Evolutionary conservation across 2,329 filamentous ascomycete genomes (phyloP).

Genomic region (Cladorrhinum sp.): DNA sequence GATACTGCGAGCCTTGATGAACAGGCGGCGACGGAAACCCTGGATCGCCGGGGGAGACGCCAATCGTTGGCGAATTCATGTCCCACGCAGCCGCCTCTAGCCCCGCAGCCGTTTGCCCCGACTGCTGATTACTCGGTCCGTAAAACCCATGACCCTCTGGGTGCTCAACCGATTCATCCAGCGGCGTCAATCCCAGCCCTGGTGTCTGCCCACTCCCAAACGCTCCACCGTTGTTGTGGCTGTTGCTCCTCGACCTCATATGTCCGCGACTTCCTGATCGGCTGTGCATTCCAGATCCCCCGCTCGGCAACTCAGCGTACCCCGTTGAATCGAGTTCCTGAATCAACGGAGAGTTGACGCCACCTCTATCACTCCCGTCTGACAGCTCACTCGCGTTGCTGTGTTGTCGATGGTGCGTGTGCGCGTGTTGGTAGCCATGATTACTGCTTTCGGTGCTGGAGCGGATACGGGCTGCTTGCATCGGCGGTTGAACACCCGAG

Average conservation of each 20-base stretch:
- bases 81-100: slow-evolving; percentile 19
- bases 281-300: slow-evolving; percentile 3
- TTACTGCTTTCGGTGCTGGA: slow-evolving; percentile 39
- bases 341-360: slow-evolving; percentile 28
- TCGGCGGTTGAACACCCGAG: slow-evolving; percentile 16
- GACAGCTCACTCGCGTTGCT: slow-evolving; percentile 45
- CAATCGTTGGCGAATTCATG: slow-evolving; percentile 13
- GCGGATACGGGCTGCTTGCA: slow-evolving; percentile 22
- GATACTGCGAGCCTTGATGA: not conserved
- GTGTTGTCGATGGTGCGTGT: slow-evolving; percentile 38
- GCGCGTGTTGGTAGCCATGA: slow-evolving; percentile 25
- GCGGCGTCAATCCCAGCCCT: slow-evolving; percentile 22
- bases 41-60: no score
- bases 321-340: slow-evolving; percentile 27
- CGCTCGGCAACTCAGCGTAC: slow-evolving; percentile 32
- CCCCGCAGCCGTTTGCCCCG: slow-evolving; percentile 41
- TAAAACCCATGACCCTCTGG: slow-evolving; percentile 45
- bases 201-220: slow-evolving; percentile 22
- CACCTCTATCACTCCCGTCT: slow-evolving; percentile 33
- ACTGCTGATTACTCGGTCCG: slow-evolving; percentile 39
- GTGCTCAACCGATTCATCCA: slow-evolving; percentile 39
- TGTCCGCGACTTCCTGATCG: slow-evolving; percentile 19
- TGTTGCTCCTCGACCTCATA: slow-evolving; percentile 31
- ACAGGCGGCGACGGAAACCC: not conserved
- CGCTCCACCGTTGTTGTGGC: slow-evolving; percentile 23